Base-by-base conservation (phyloP, 495 filamentous ascomycete species). In the Xeromyces bisporus region DNA sequence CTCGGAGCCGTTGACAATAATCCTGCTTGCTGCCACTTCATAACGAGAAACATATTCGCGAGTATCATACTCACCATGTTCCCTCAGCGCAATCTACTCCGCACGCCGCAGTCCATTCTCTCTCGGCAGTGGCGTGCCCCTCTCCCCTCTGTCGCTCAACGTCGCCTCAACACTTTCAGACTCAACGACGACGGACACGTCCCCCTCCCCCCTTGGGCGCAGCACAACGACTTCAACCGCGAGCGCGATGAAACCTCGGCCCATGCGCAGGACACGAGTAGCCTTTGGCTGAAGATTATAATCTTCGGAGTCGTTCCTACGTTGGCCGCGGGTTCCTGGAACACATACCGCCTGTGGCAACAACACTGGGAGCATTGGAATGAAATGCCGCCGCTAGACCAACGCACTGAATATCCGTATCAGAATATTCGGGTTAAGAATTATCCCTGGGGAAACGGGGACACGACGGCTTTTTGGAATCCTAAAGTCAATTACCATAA, bases 311-410 rank as follows among this genome's bases (percentile, higher is more conserved):
- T 77, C 24, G 58, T 76, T 41, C 82, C 84, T 29, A 56, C 51
- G 53, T 62, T 94, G 36, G 60, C 80, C 39, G 55, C 81, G 40
- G 71, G 76, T 26, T 53, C 62, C 35, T 43, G 72, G 46, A 94
- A 93, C 56, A 82, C 87, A 46, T 89, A 82, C 51, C 73, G 68
- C 53, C 73, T 89, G 36, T 94, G 84, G 83, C 70, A 67, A 37
- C 81, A 91, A 71, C 86, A 94, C 59, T 93, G 84, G 86, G 80
- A 89, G 62, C 86, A 94, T 63, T 83, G 77, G 80, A 55, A 55
- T 4, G 85, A 94, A 65, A 62, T 80, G 63, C 69, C 78, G 31
- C 77, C 87, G 34, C 69, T 89, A 23, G 81, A 91, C 66, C 87
- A 94, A 58, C 74, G 80, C 47, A 48, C 63, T 41, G 75, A 93